Evolutionary conservation across 306 rosid species (phyloP).

Genomic region (Cajanus cajan): DNA sequence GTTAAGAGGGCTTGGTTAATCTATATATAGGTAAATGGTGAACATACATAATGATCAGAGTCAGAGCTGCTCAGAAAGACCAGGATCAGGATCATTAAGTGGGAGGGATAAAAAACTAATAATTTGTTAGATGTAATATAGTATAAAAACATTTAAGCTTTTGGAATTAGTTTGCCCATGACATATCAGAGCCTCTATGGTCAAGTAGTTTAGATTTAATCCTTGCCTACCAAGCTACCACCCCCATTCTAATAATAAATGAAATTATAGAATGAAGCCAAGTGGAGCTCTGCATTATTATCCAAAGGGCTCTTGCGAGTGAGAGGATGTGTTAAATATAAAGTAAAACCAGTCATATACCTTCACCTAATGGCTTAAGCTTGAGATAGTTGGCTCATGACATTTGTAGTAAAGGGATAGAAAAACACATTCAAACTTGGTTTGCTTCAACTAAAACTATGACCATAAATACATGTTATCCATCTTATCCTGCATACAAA

Average conservation of each 20-base stretch:
- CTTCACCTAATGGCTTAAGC: not conserved
- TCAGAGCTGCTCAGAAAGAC: not conserved
- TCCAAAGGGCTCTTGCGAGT: not conserved
- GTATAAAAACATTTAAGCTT: not conserved
- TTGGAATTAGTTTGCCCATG: not conserved
- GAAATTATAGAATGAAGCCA: not conserved
- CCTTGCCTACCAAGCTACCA: not conserved
- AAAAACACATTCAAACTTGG: not conserved
- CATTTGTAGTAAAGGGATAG: not conserved
- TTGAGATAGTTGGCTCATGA: not conserved
- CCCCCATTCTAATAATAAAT: not conserved
- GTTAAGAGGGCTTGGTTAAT: not conserved
- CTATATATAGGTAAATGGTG: not conserved
- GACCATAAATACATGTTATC: not conserved
- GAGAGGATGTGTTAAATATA: not conserved
- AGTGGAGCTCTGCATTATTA: not conserved
- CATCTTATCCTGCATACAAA: not conserved
- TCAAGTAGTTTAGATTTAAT: not conserved
- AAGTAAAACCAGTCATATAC: not conserved
- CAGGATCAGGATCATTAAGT: not conserved
- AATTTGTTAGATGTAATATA: not conserved
- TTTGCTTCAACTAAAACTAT: constrained; percentile 12
- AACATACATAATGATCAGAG: constrained; percentile 12
- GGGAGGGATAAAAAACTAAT: not conserved
- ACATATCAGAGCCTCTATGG: not conserved